phyloP scores from a whole-genome alignment of 1,139 yeast species.

The Hyphopichia khmerensis region DNA sequence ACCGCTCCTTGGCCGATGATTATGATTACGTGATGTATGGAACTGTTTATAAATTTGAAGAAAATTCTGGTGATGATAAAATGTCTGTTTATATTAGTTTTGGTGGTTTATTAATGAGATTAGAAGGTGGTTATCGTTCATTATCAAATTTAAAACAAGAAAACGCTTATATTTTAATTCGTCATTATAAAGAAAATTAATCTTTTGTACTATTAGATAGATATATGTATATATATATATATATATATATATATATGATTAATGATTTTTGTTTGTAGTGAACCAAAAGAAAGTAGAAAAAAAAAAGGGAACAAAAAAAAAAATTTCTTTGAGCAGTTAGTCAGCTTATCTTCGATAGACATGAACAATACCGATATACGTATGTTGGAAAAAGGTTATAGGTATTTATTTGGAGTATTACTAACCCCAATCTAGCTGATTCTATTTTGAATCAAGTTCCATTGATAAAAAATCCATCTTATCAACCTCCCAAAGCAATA shows the following conservation, averaged over 20 bases:
- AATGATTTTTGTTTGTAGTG: too few relatives aligned
- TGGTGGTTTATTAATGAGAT: constrained; percentile 91
- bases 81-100: constrained; percentile 91
- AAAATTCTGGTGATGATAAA: constrained; percentile 66
- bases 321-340: too few relatives aligned
- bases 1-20: constrained; percentile 88
- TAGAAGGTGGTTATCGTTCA: constrained; percentile 93
- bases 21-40: constrained; percentile 99
- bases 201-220: background rate
- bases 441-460: constrained; percentile 56
- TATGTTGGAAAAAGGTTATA: constrained; percentile 10
- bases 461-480: constrained; percentile 53
- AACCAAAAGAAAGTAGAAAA: too few relatives aligned
- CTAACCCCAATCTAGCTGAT: constrained; percentile 37
- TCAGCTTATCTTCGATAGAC: background rate
- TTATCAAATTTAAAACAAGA: constrained; percentile 90
- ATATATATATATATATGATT: too few relatives aligned
- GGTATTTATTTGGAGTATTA: constrained; percentile 9
- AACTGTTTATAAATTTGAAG: constrained; percentile 95
- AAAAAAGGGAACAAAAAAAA: background rate
- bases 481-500: constrained; percentile 58
- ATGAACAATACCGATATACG: constrained; percentile 22
- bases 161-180: constrained; percentile 84
- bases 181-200: constrained; percentile 57
- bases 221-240: too few relatives aligned